A percentile compares a stretch with the other conserved stretches of the same genome.
Evolutionary conservation across 495 filamentous ascomycete genomes (phyloP).

Genomic region (Chaetomium fimeti): DNA sequence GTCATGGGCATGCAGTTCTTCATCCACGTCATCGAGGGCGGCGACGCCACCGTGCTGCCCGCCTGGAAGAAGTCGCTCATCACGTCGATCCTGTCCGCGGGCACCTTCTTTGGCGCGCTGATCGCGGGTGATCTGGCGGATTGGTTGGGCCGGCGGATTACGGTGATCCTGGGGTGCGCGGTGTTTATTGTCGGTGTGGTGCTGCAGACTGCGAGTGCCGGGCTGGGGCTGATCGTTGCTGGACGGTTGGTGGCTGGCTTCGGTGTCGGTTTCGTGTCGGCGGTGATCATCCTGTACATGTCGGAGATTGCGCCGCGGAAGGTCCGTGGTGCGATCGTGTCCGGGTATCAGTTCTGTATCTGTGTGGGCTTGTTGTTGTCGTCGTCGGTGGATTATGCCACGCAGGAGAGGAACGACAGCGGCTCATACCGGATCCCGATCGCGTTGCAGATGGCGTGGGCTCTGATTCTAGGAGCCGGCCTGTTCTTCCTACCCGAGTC

Average conservation of each 20-base stretch:
- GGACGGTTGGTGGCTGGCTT: constrained; percentile 53
- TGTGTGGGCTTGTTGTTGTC: constrained; percentile 71
- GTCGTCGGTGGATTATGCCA: constrained; percentile 68
- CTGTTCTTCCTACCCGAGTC: constrained; percentile 69
- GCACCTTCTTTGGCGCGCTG: constrained; percentile 68
- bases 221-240: constrained; percentile 49
- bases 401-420: constrained; percentile 60
- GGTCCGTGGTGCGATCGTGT: constrained; percentile 69
- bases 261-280: constrained; percentile 71
- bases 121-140: constrained; percentile 69
- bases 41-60: constrained; percentile 32
- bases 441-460: constrained; percentile 66
- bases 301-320: constrained; percentile 64
- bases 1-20: constrained; percentile 58
- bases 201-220: constrained; percentile 51
- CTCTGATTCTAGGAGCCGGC: constrained; percentile 59
- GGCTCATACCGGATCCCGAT: constrained; percentile 73
- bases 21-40: constrained; percentile 47
- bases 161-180: constrained; percentile 61
- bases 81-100: constrained; percentile 61
- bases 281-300: constrained; percentile 74
- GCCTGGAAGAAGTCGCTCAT: constrained; percentile 60
- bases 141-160: constrained; percentile 63
- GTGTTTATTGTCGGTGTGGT: constrained; percentile 64
- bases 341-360: constrained; percentile 75